Conservation (phyloP, 2,329 filamentous ascomycete genomes). For the Diaporthe eres region DNA sequence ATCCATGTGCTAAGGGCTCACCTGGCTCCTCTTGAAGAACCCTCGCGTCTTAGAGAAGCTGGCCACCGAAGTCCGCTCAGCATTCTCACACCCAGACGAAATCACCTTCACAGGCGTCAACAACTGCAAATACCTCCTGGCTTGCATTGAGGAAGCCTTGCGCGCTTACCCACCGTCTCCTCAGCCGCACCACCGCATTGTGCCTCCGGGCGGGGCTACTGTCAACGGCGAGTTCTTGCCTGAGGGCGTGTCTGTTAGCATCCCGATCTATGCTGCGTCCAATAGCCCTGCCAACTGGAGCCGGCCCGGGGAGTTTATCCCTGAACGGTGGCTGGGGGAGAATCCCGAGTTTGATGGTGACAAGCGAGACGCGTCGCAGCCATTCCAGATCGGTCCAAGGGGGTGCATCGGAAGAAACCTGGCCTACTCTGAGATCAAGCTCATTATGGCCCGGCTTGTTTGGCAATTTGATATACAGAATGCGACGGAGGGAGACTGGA, state of each 20-base stretch:
- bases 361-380: conserved; percentile 51
- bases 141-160: conserved; percentile 56
- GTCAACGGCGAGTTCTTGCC: conserved; percentile 43
- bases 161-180: conserved; percentile 53
- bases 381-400: conserved; percentile 56
- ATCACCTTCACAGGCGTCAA: conserved; percentile 53
- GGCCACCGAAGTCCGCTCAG: conserved; percentile 53
- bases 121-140: conserved; percentile 53
- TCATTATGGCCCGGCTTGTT: conserved; percentile 60
- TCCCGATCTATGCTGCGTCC: conserved; percentile 52
- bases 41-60: conserved; percentile 51
- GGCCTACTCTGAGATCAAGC: conserved; percentile 63
- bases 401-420: conserved; percentile 60
- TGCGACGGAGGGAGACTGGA: conserved; percentile 46
- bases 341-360: conserved; percentile 47
- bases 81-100: conserved; percentile 53
- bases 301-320: conserved; percentile 50
- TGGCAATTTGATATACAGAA: conserved; percentile 62
- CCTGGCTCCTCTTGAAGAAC: conserved; percentile 50
- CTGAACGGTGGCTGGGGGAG: conserved; percentile 53
- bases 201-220: conserved; percentile 40
- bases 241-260: conserved; percentile 44
- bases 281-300: conserved; percentile 53
- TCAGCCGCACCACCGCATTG: conserved; percentile 39
- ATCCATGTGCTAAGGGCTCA: conserved; percentile 32